Conservation (phyloP, 352 stramenopile species). For the Aphanomyces cochlioides region DNA sequence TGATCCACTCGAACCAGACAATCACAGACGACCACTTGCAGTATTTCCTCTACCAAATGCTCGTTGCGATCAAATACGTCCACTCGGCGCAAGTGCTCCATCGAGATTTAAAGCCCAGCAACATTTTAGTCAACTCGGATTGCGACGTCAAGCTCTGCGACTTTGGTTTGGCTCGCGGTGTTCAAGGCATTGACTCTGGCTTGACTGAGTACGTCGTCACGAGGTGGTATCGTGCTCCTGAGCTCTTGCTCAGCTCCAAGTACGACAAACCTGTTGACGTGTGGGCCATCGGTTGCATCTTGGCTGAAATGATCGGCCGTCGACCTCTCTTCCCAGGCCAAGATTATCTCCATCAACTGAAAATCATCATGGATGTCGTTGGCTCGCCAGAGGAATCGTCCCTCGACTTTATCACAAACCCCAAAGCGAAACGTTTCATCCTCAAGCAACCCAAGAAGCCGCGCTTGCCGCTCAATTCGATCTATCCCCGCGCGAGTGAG, state of each 20-base stretch:
- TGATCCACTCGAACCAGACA: slow-evolving; percentile 79
- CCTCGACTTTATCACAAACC: slow-evolving; percentile 86
- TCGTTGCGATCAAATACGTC: slow-evolving; percentile 73
- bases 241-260: slow-evolving; percentile 88
- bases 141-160: slow-evolving; percentile 79
- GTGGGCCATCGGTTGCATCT: slow-evolving; percentile 84
- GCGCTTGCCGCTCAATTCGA: slow-evolving; percentile 68
- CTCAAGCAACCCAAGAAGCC: slow-evolving; percentile 83
- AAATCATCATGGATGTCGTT: slow-evolving; percentile 89
- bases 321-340: slow-evolving; percentile 82
- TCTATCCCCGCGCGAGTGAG: slow-evolving; percentile 81
- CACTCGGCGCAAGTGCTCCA: slow-evolving; percentile 76
- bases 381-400: slow-evolving; percentile 71
- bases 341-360: slow-evolving; percentile 84
- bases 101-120: slow-evolving; percentile 72
- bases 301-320: slow-evolving; percentile 81
- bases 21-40: slow-evolving; percentile 77
- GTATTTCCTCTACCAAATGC: slow-evolving; percentile 79
- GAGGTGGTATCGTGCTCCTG: slow-evolving; percentile 88
- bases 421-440: slow-evolving; percentile 86
- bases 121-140: slow-evolving; percentile 78
- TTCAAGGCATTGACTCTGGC: slow-evolving; percentile 69
- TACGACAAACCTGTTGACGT: slow-evolving; percentile 88
- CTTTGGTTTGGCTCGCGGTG: slow-evolving; percentile 69
- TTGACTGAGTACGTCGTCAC: slow-evolving; percentile 90